Percentiles rank a stretch among this genome's conserved stretches.
Evolutionary conservation across 108 stramenopile species (phyloP).

Genomic region (Skeletonema marinoi): DNA sequence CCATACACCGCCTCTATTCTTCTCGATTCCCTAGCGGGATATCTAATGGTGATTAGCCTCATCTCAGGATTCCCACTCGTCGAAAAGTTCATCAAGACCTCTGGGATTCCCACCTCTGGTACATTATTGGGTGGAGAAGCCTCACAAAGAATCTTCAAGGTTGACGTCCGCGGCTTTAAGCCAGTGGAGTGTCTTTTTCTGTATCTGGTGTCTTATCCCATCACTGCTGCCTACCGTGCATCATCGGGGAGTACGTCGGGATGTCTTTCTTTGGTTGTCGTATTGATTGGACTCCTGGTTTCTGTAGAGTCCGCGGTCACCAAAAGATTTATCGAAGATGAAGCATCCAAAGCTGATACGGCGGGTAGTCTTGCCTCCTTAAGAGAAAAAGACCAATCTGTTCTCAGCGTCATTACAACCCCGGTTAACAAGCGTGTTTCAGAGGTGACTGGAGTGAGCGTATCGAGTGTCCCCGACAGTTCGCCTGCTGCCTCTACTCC

Average conservation of each 20-base stretch:
- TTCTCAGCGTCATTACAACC: background rate
- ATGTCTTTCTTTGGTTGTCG: background rate
- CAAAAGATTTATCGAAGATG: background rate
- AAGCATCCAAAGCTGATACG: background rate
- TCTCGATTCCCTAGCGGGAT: conserved; percentile 15
- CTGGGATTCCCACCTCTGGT: background rate
- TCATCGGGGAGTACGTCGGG: conserved; percentile 3
- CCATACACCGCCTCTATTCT: background rate
- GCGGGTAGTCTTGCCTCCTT: background rate
- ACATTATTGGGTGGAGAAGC: background rate
- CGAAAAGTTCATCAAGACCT: background rate
- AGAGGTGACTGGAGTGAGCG: background rate
- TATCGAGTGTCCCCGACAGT: background rate
- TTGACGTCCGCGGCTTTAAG: background rate
- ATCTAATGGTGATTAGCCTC: background rate
- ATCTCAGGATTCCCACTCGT: conserved; percentile 5
- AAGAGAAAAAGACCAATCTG: background rate
- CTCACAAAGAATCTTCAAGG: background rate
- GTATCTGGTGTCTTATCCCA: conserved; percentile 11
- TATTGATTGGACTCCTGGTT: background rate
- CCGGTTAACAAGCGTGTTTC: too few relatives aligned
- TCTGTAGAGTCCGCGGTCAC: background rate
- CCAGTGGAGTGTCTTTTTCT: conserved; percentile 17
- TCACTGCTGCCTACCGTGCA: conserved; percentile 9
- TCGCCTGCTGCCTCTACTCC: background rate